Base-by-base conservation (phyloP, 2,329 filamentous ascomycete species). In the Epichloe amarillans region DNA sequence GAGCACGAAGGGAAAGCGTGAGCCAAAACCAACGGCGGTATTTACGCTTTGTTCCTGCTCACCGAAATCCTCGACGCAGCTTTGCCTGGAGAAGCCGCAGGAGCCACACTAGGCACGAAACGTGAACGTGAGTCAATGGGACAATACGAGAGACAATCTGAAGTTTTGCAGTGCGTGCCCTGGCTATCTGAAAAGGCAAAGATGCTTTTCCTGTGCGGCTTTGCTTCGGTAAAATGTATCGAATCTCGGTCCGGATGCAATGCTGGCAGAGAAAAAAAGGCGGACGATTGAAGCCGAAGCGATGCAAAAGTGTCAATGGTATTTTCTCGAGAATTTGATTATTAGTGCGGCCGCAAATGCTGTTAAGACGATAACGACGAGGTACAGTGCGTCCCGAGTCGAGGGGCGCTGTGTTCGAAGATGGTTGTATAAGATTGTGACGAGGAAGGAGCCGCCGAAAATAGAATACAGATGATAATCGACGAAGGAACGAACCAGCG, bases 401-500 rank as follows among this genome's bases (percentile, higher is more conserved):
- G 33, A 50, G 14, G 19, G 21, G n/a, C 17, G 38, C 23, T 17
- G 23, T 15, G 33, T 36, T 26, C 37, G 47, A 47, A 15, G 37
- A 35, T 26, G 39, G 14, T 50, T 46, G 19, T 11, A 37, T 33
- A 19, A 3, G 19, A 23, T 52, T 54, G 47, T 52, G 48, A 54
- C n/a, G 33, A 53, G 55, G 54, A 56, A 58, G 46, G 60, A 61
- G 59, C 47, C 54, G 54, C 47, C 53, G 54, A 51, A 52, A 50
- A 52, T 52, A 60, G 64, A 64, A 59, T 66, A 61, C 61, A 62
- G 60, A 62, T 60, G 61, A 69, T 68, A 64, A 69, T 63, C 49
- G 56, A 60, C 46, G 53, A 50, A 47, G 50, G 50, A 30, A 36
- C 46, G 46, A 48, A 17, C 50, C 49, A 44, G 21, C 40, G 17